Base-by-base conservation (phyloP, 2,329 filamentous ascomycete genomes). In the Pyrenochaeta sp. region DNA sequence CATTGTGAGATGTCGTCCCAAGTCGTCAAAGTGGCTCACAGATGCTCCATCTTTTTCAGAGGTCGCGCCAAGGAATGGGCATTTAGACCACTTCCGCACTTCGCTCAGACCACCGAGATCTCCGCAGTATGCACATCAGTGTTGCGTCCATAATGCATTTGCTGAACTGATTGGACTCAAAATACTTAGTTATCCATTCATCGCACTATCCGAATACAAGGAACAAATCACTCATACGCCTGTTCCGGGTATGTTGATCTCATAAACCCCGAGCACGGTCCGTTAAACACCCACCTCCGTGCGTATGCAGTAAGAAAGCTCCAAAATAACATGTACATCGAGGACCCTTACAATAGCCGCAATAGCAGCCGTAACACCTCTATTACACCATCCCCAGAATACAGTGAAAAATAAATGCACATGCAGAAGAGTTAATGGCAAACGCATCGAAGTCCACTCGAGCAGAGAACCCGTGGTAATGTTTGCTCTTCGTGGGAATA, bases 1-100 rank as follows among this genome's bases (percentile, higher is more conserved):
- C 81, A 82, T 83, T 56, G 71, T 75, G 65, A 64, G 64, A 58
- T 72, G 72, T 68, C 67, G 69, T 72, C 69, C 66, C 59, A 62
- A 61, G 62, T 54, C 61, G 32, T 60, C 47, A 46, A 25, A 40
- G 55, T 43, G 59, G 60, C 59, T 62, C 43, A 42, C 54, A 54
- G 46, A 50, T 50, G 59, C 22, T 46, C 65, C 63, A 67, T 69
- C 61, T 66, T 64, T 67, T 67, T 62, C 58, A 53, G 67, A 56
- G 46, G 49, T 46, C 46, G 56, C 51, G 69, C 72, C 67, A 72
- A 68, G 66, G 58, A 54, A 25, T 39, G 47, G 55, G 52, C 36
- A 53, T 55, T 62, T 51, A 44, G 39, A 52, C 63, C 60, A 61
- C 15, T 52, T 42, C 47, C 54, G 63, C 63, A 43, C 19, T 19